Base-by-base conservation (phyloP, 441 rosid species). In the Brassica hybrid region DNA sequence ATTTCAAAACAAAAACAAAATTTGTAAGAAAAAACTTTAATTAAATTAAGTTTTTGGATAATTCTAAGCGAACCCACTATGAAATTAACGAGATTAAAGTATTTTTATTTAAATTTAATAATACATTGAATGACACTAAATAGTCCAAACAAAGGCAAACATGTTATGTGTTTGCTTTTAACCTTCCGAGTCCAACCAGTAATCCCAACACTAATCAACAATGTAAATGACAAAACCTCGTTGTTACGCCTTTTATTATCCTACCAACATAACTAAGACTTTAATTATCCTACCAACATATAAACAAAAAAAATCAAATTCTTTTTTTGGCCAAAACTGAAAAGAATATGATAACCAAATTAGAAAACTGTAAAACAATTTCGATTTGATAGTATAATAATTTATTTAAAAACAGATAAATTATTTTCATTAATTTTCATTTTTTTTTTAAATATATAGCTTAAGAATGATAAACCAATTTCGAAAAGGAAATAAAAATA, bases 91-190 rank as follows among this genome's bases (percentile, higher is more conserved):
- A 45, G 13, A 17, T n/a, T 30, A 14, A 30, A 62, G 11, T 7
- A 7, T 16, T 56, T 56, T 17, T n/a, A 4, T 9, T 32, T 0
- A 7, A 67, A 54, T 54, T 73, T 69, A 69, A 41, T 69, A 16
- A 63, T 69, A 52, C 58, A 16, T 54, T 54, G 60, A 56, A 18
- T 56, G 25, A 18, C 60, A 56, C 14, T n/a, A n/a, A n/a, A n/a
- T n/a, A n/a, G n/a, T n/a, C n/a, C n/a, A n/a, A n/a, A 14, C 9
- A 7, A 8, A n/a, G n/a, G n/a, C n/a, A 54, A 41, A 50, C 1
- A 12, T 6, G 0, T 45, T 69, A 3, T 54, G 74, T 36, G 62
- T 79, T 63, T 69, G 75, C 71, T 68, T 79, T 41, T 13, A 62
- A 17, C 64, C n/a, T n/a, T n/a, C n/a, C n/a, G n/a, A n/a, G n/a